Evolutionary conservation across 129 eudicot genomes (phyloP), one percentile per base, ranked within the genome.

Genomic region (Flaveria bidentis): DNA sequence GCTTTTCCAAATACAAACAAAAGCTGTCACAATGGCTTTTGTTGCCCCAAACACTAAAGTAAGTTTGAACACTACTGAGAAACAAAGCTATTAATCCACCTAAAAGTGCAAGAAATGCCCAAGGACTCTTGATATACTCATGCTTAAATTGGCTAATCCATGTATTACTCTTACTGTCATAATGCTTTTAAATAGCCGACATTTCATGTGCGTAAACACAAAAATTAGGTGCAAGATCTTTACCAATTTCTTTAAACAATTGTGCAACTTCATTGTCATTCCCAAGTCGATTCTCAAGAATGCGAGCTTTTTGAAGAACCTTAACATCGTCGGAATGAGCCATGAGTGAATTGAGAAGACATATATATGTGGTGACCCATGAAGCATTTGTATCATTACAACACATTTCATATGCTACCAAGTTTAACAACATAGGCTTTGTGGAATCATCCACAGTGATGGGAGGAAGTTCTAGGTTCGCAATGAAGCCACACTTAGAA

Each of bases 31-130:
- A 73, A 9, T 17, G 67, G 25, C 71, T 68, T 46, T 56, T 7
- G 47, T 44, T 44, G 2, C 47, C 47, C 47, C 72, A 82, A 45
- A 82, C 67, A 22, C 72, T 52, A 55, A 77, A 80, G 64, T 80
- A 80, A 56, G 90, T 69, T 70, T 86, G 90, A 16, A 83, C 73
- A 52, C 79, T 28, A 42, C 79, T 78, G 9, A 86, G 78, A 73
- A 80, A 73, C 23, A 83, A 72, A 52, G 75, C 73, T 63, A 77
- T 42, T 52, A 81, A 13, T 26, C 85, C 84, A 22, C 44, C 87
- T 8, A 77, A 9, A n/a, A 83, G 73, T 7, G 90, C 86, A 49
- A 81, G 74, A 33, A 70, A 22, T 9, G 90, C 70, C 90, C 90
- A 86, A 0, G 87, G 90, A 61, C 25, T 77, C 65, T 65, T 83